Evolutionary conservation across 2,329 filamentous ascomycete genomes (phyloP).

Genomic region (Tolypocladium paradoxum): DNA sequence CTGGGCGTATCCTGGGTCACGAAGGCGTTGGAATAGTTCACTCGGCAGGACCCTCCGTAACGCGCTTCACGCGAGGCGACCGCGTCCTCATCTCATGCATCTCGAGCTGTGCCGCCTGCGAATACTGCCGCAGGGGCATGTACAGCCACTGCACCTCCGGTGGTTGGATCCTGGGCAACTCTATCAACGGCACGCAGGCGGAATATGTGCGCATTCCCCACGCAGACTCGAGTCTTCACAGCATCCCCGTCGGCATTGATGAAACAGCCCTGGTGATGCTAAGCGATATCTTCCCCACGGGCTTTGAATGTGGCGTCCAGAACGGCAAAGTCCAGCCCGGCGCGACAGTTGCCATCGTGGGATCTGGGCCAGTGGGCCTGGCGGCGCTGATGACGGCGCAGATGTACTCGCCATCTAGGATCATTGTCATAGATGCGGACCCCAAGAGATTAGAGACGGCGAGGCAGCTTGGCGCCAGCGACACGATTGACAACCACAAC

Average conservation of each 20-base stretch:
- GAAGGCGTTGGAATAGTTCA: constrained; percentile 41
- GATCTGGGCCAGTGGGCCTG: constrained; percentile 45
- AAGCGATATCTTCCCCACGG: constrained; percentile 46
- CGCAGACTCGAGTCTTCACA: constrained; percentile 36
- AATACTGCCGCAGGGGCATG: constrained; percentile 39
- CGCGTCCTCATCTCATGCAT: constrained; percentile 41
- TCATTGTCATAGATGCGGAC: constrained; percentile 43
- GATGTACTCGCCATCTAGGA: constrained; percentile 39
- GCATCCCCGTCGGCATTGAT: constrained; percentile 29
- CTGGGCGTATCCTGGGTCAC: constrained; percentile 38
- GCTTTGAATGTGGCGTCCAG: constrained; percentile 41
- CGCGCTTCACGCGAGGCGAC: constrained; percentile 36
- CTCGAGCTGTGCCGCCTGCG: constrained; percentile 38
- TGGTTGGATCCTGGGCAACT: constrained; percentile 44
- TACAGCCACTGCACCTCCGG: constrained; percentile 40
- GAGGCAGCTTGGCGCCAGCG: constrained; percentile 35
- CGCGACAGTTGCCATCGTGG: constrained; percentile 40
- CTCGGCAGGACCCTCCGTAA: constrained; percentile 31
- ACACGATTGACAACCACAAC: constrained; percentile 27
- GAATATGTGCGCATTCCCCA: constrained; percentile 43
- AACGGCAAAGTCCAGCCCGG: constrained; percentile 41
- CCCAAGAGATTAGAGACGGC: constrained; percentile 34
- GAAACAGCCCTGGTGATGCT: constrained; percentile 35
- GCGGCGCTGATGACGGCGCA: constrained; percentile 41
- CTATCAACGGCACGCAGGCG: constrained; percentile 43